Percentiles rank a stretch among this genome's conserved stretches.
Evolutionary conservation across 1,139 yeast species (phyloP).

Genomic region (Debaryomyces coudertii): DNA sequence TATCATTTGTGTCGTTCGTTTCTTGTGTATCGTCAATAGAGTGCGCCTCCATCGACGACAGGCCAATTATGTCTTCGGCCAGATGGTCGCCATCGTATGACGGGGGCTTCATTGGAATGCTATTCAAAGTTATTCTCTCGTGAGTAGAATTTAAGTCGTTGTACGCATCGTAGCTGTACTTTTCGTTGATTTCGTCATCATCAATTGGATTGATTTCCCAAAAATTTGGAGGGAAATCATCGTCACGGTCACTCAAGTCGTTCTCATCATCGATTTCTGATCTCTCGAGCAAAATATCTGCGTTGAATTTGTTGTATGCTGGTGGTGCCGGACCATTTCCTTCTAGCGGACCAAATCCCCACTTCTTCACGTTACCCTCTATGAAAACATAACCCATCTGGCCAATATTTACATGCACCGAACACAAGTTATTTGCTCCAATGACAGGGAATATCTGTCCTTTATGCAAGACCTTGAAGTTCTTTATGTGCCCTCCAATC

Average conservation of each 20-base stretch:
- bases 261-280: constrained; percentile 55
- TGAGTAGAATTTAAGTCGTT: constrained; percentile 36
- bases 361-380: constrained; percentile 62
- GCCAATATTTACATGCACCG: constrained; percentile 59
- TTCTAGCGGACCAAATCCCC: constrained; percentile 67
- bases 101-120: constrained; percentile 44
- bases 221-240: constrained; percentile 61
- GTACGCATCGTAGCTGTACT: constrained; percentile 47
- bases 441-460: constrained; percentile 55
- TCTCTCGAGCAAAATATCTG: constrained; percentile 56
- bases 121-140: constrained; percentile 46
- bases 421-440: constrained; percentile 56
- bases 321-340: constrained; percentile 69
- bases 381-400: constrained; percentile 62
- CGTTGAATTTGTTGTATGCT: constrained; percentile 56
- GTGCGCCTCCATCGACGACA: not conserved
- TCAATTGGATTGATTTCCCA: constrained; percentile 39
- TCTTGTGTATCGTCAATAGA: not conserved
- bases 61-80: constrained; percentile 1
- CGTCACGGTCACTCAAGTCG: constrained; percentile 49
- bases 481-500: constrained; percentile 68
- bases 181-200: constrained; percentile 26
- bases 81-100: constrained; percentile 28
- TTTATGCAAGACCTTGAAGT: constrained; percentile 38
- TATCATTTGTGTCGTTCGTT: not conserved